Evolutionary conservation across 371 early-diverging fungal species (phyloP).

Genomic region (Amoeboaphelidium protococcarum): DNA sequence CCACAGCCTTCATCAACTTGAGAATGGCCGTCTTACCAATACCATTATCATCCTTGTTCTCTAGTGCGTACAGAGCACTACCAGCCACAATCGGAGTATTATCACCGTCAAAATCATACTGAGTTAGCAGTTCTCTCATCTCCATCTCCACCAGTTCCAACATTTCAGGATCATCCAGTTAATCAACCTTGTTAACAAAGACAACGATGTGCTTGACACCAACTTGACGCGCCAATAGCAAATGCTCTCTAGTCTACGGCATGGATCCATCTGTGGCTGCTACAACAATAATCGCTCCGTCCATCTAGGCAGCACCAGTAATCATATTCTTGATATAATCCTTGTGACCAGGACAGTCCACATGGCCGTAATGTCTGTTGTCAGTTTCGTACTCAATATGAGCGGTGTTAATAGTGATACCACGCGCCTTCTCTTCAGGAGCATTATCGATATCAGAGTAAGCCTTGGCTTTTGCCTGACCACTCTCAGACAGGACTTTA

Average conservation of each 20-base stretch:
- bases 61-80: conserved; percentile 83
- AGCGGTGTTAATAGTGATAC: conserved; percentile 86
- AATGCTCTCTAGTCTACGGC: conserved; percentile 95
- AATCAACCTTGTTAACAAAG: conserved; percentile 97
- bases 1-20: conserved; percentile 81
- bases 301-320: conserved; percentile 91
- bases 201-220: conserved; percentile 88
- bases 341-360: conserved; percentile 99
- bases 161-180: conserved; percentile 85
- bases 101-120: conserved; percentile 85
- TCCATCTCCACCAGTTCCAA: conserved; percentile 96
- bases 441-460: conserved; percentile 93
- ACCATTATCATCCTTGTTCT: conserved; percentile 70
- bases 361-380: conserved; percentile 77
- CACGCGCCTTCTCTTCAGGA: conserved; percentile 88
- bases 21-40: conserved; percentile 62
- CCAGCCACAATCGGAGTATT: conserved; percentile 79
- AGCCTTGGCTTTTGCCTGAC: conserved; percentile 65
- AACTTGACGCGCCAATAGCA: conserved; percentile 84
- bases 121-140: conserved; percentile 77
- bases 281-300: conserved; percentile 95
- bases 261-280: conserved; percentile 88
- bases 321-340: conserved; percentile 99
- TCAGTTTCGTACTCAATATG: conserved; percentile 87
- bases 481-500: conserved; percentile 50